Evolutionary conservation across 345 rosid genomes (phyloP).

Genomic region (Eucalyptus sp.): DNA sequence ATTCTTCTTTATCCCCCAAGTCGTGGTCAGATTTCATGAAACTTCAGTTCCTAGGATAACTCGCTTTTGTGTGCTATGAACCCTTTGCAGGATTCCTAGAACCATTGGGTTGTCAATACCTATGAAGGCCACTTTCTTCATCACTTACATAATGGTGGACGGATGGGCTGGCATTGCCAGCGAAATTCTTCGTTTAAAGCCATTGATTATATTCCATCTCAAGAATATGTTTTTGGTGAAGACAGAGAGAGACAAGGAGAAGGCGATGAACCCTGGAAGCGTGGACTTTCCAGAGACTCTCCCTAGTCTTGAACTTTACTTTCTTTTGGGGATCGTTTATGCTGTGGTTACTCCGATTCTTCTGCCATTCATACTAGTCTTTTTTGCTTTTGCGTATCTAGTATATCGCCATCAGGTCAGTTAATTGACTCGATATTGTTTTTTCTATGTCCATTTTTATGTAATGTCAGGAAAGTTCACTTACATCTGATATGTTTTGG

Average conservation of each 20-base stretch:
- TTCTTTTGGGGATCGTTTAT: constrained; percentile 90
- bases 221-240: constrained; percentile 89
- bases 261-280: constrained; percentile 81
- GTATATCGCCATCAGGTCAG: constrained; percentile 98
- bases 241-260: constrained; percentile 74
- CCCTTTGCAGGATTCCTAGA: constrained; percentile 67
- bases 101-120: constrained; percentile 96
- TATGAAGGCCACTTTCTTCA: constrained; percentile 96
- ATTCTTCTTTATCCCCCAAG: background rate
- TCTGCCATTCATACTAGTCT: constrained; percentile 82
- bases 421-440: background rate
- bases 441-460: background rate
- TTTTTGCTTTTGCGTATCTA: constrained; percentile 89
- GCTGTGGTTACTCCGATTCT: constrained; percentile 90
- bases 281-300: constrained; percentile 81
- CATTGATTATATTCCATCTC: constrained; percentile 74
- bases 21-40: background rate
- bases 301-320: constrained; percentile 86
- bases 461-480: background rate
- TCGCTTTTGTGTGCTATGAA: background rate
- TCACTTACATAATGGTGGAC: constrained; percentile 91
- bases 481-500: background rate
- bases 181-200: constrained; percentile 87
- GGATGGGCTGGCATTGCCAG: constrained; percentile 99
- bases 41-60: background rate